Conservation (phyloP, 139 green algal species). For the Chlamydomonas schloesseri region DNA sequence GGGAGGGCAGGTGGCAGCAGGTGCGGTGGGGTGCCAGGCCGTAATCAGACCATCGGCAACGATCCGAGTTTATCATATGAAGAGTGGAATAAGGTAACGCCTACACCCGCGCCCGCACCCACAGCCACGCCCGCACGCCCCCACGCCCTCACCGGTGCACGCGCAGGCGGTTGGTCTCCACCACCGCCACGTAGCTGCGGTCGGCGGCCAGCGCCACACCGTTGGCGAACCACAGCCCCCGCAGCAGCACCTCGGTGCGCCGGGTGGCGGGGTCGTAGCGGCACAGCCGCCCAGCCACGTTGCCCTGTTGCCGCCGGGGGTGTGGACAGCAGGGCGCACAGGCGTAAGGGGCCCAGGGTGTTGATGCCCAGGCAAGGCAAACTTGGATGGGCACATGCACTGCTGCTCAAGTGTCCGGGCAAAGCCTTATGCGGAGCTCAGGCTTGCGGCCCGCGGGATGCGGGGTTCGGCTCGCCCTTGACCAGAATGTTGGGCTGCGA, state of each 20-base stretch:
- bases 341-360: not conserved
- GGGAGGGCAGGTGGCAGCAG: not conserved
- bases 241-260: conserved; percentile 58
- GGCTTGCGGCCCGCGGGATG: no score
- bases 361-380: not conserved
- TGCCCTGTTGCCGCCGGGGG: conserved; percentile 48
- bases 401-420: no score
- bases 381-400: no score
- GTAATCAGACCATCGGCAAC: no score
- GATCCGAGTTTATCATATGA: no score
- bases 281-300: conserved; percentile 64
- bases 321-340: not conserved
- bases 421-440: no score
- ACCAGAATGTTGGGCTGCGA: no score
- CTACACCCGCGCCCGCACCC: no score
- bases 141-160: conserved; percentile 53
- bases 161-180: conserved; percentile 53
- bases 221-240: conserved; percentile 82
- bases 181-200: conserved; percentile 71
- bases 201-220: conserved; percentile 78
- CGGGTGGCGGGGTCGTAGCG: conserved; percentile 67
- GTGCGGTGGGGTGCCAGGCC: not conserved
- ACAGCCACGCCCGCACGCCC: no score
- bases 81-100: no score
- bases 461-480: no score